These are phyloP conservation scores for Venturia oleaginea DNA, from an alignment of 2,329 filamentous ascomycete genomes.

Conservation along the genomic window DNA sequence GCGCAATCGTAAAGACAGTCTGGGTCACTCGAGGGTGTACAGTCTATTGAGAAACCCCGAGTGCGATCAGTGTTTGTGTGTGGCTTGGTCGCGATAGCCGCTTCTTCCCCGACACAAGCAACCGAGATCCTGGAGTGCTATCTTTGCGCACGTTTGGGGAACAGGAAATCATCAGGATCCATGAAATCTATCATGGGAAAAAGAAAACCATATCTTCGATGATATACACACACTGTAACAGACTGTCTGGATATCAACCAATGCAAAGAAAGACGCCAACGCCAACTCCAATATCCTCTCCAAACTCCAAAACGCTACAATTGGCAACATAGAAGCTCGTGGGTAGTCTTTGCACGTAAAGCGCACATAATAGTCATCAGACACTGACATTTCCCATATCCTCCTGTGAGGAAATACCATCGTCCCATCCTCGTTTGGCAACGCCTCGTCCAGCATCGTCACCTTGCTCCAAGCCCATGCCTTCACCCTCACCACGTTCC, in stretches of 20 bases:
- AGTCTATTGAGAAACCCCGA: background rate
- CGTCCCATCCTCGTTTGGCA: background rate
- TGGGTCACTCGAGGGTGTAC: background rate
- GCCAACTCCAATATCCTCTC: background rate
- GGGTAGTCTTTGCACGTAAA: background rate
- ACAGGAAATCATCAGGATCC: background rate
- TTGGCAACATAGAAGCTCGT: background rate
- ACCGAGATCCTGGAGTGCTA: background rate
- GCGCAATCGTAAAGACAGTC: background rate
- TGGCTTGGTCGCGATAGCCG: background rate
- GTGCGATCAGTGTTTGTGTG: background rate
- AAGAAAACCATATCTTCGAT: background rate
- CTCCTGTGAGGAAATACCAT: background rate
- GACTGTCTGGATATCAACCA: background rate
- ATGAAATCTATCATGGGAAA: background rate
- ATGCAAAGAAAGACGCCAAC: background rate
- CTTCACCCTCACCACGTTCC: slow-evolving; percentile 30
- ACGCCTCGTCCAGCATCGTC: slow-evolving; percentile 5
- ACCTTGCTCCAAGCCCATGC: slow-evolving; percentile 3
- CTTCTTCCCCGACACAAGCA: background rate
- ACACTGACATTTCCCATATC: slow-evolving; percentile 13
- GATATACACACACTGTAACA: background rate
- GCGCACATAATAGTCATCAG: background rate
- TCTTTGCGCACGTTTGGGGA: background rate
- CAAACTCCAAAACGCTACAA: background rate